Evolutionary conservation across 2,329 filamentous ascomycete species (phyloP), one percentile per base, ranked within the genome.

Genomic region (Verticillium alfalfae): DNA sequence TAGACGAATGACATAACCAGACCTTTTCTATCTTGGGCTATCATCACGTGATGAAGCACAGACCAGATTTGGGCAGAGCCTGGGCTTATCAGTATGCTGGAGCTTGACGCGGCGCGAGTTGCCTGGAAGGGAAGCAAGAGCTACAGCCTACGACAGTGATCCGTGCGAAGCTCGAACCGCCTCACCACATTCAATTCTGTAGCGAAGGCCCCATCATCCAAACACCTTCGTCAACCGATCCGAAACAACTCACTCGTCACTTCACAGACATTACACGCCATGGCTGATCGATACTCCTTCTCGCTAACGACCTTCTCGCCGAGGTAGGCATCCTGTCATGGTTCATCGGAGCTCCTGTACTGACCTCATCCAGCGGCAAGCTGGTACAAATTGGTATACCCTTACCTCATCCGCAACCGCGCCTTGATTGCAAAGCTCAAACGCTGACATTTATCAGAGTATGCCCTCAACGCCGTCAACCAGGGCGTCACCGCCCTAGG

Each of bases 261-360:
- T 41, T 39, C 57, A 26, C 22, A 36, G 5, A 31, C 57, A 57
- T 58, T 55, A 9, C 65, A 70, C 73, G 82, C 68, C 75, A 99
- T 99, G 94, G 94, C 95, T 74, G 95, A 99, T 80, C 87, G 95
- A 83, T 99, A 99, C 81, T 97, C 94, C 61, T 99, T 99, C 88
- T 99, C 95, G 64, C 86, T 99, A 76, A 99, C 95, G 67, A 99
- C 95, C 67, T 99, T 99, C 89, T 98, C 95, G 73, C 95, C 95
- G 77, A 99, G 94, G 95, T 96, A 88, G 79, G 87, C 18, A 52
- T 52, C 45, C 31, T 26, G 26, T 56, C 54, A 8, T 73, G 74
- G 34, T 15, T 3, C 13, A 56, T 56, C 16, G 54, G 34, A 36
- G 26, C 34, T 56, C 26, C 54, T 18, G 12, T 59, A 58, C 64